These are phyloP conservation scores for Trypanosoma lewisi DNA, from an alignment of 208 protist genomes.

Conservation along the genomic window DNA sequence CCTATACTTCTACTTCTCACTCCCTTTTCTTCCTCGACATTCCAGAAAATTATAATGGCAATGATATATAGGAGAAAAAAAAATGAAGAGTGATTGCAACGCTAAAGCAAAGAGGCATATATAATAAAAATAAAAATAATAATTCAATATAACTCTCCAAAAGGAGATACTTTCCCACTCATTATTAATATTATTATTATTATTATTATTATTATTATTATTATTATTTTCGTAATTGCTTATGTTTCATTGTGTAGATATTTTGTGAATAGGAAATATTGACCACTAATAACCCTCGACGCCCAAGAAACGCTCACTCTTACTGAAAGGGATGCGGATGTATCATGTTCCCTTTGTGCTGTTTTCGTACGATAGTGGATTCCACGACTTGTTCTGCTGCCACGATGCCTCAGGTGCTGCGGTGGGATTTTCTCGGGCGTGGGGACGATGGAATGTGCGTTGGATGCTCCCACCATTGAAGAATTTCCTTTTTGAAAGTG, in stretches of 20 bases:
- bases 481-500: conserved; percentile 16
- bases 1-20: background rate
- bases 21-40: background rate
- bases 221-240: too few species aligned
- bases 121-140: background rate
- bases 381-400: conserved; percentile 29
- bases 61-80: conserved; percentile 2
- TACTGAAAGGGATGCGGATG: too few species aligned
- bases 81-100: background rate
- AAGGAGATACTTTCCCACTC: too few species aligned
- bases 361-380: conserved; percentile 37
- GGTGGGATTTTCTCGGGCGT: conserved; percentile 62
- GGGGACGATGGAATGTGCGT: conserved; percentile 62
- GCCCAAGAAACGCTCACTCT: background rate
- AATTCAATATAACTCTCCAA: background rate
- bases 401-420: conserved; percentile 48
- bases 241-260: too few species aligned
- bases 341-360: conserved; percentile 54
- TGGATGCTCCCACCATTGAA: conserved; percentile 15
- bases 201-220: too few species aligned
- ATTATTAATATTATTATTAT: too few species aligned
- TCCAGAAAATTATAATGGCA: background rate
- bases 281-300: background rate
- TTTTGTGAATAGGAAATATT: background rate
- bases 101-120: background rate